Evolutionary conservation across 1,284 basidiomycete species (phyloP).

Genomic region (Sanghuangporus weigelae): DNA sequence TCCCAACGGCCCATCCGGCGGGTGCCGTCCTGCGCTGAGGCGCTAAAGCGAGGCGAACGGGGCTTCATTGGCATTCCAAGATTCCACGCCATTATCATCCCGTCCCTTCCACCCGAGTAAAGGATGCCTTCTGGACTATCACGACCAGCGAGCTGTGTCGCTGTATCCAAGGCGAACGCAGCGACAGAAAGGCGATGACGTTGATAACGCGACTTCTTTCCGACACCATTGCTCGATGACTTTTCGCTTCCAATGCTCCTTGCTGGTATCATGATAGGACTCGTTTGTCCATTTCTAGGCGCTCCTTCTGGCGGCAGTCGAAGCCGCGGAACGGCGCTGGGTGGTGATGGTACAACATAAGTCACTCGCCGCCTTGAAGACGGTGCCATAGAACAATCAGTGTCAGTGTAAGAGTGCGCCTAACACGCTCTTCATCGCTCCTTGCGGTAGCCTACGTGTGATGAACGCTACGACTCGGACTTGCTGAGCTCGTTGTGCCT

Average conservation of each 20-base stretch:
- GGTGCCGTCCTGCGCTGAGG: constrained; percentile 16
- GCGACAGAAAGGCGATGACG: constrained; percentile 85
- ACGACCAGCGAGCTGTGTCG: constrained; percentile 65
- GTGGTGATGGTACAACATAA: constrained; percentile 71
- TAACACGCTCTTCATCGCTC: not conserved
- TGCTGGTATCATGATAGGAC: constrained; percentile 56
- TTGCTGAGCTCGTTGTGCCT: not conserved
- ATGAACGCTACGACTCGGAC: not conserved
- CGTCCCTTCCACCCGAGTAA: constrained; percentile 92
- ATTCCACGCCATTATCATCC: constrained; percentile 90
- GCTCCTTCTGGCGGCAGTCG: constrained; percentile 63
- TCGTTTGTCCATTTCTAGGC: constrained; percentile 55
- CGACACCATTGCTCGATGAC: constrained; percentile 22
- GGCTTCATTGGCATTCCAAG: constrained; percentile 63
- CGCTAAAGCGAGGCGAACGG: constrained; percentile 20
- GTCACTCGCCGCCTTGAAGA: constrained; percentile 48
- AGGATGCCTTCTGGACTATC: constrained; percentile 80
- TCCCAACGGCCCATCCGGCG: constrained; percentile 55
- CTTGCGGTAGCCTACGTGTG: not conserved
- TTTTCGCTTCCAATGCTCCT: constrained; percentile 8
- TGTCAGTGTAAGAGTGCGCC: not conserved
- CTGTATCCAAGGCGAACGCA: constrained; percentile 80
- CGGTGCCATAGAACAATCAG: constrained; percentile 4
- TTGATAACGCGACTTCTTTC: constrained; percentile 42
- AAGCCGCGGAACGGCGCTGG: constrained; percentile 57